Evolutionary conservation across 2,329 filamentous ascomycete genomes (phyloP), one percentile per base, ranked within the genome.

Genomic region (Claviceps spartinae): DNA sequence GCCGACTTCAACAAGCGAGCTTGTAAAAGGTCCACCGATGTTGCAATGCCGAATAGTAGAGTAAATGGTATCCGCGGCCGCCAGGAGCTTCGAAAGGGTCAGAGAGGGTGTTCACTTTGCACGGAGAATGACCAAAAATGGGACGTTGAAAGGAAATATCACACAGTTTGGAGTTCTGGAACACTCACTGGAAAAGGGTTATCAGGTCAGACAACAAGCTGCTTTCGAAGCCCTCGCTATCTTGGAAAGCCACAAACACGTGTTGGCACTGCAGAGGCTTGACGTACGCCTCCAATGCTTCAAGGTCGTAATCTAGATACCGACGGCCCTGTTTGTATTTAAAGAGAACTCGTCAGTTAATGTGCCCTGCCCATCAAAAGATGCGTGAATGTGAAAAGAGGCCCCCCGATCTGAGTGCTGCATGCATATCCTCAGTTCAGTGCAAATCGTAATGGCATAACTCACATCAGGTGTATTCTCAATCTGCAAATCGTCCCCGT

Each of bases 171-270:
- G 30, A n/a, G 30, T n/a, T 22, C 40, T 42, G 50, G 43, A 48
- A 36, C 18, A 67, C 75, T 48, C 71, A 85, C 83, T 79, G 77
- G 54, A 91, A 75, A 5, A 90, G 73, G 40, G 75, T 72, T 46
- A 91, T 76, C 38, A 88, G 62, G 53, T 91, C 86, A 1, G 81
- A 82, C 13, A 94, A 69, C n/a, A 93, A 67, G 34, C 71, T 70
- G 47, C 79, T 79, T 59, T 90, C 86, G 61, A 93, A 90, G 0
- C 83, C 86, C 66, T 93, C 88, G 56, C 85, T 88, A 61, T 93
- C 87, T 63, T 89, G 83, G 54, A 93, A 81, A 0, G 84, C 81
- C 48, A 94, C 72, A 49, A 88, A 76, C 9, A 91, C 76, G 58
- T 81, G 79, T 42, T 76, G 67, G 34, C 75, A 75, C 24, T 67